Evolutionary conservation across 352 stramenopile species (phyloP), one percentile per base, ranked within the genome.

Genomic region (Phytopythium sindhum): DNA sequence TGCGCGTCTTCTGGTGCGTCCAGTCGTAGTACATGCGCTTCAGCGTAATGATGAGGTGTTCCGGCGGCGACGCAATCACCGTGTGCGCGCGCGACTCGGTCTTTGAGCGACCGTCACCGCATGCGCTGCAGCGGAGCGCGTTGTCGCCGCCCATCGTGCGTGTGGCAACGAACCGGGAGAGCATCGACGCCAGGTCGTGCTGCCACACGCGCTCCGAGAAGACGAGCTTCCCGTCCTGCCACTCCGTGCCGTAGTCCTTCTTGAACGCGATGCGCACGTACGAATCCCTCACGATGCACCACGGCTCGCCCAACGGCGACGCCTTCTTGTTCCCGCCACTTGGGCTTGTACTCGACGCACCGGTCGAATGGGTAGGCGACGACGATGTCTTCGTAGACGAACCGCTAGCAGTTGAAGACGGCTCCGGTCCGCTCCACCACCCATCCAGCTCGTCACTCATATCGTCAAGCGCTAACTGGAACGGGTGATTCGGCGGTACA

Each of bases 21-120:
- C 88, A 96, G 60, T 96, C 89, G 67, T 96, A 96, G 56, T 81
- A 94, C 89, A 96, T 96, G 48, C 89, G 83, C 72, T 96, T 96
- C 24, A 96, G 62, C 39, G 89, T 96, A 44, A 96, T 75, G 52
- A 96, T 95, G 37, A 96, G 63, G 47, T 96, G 88, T 26, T 81
- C 72, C 5, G 89, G 89, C 28, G 87, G 88, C n/a, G 84, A 70
- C 44, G 90, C 80, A 28, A 95, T 78, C 11, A 94, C 84, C 5
- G 88, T 93, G 72, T 95, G 83, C 1, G 86, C 88, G 19, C 86
- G 72, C 7, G 83, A 94, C 64, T 95, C 88, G 0, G 88, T 94
- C 60, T 94, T 95, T 17, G 69, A 66, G 19, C 91, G 57, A 6
- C 54, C 54, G 10, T 60, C 54, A n/a, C 56, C 56, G 33, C 89